These are phyloP conservation scores for Moniliophthora roreri DNA, from an alignment of 1,284 basidiomycete species.

Conservation along the genomic window DNA sequence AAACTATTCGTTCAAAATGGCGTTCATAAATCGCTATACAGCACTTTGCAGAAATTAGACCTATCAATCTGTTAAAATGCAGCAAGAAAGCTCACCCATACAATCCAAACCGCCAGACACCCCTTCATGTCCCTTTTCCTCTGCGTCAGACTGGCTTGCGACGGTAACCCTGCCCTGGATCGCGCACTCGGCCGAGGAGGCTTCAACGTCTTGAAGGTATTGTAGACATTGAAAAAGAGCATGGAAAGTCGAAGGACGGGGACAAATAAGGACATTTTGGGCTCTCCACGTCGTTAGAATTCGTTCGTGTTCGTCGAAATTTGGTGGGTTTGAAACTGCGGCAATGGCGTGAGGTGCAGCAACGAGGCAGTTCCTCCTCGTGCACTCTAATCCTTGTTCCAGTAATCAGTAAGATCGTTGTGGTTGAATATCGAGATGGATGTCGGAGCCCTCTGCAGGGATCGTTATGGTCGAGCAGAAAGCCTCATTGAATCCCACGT, in stretches of 20 bases:
- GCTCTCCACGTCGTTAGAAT: too few relatives aligned
- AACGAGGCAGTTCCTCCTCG: too few relatives aligned
- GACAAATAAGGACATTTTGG: slow-evolving; percentile 66
- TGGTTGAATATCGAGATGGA: too few relatives aligned
- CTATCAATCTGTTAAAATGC: not conserved
- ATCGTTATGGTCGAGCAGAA: too few relatives aligned
- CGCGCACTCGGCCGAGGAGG: slow-evolving; percentile 58
- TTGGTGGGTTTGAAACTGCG: too few relatives aligned
- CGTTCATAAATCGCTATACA: slow-evolving; percentile 66
- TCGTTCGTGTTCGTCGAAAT: too few relatives aligned
- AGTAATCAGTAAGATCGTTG: too few relatives aligned
- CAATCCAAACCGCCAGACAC: slow-evolving; percentile 76
- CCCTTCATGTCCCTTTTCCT: slow-evolving; percentile 83
- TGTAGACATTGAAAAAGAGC: slow-evolving; percentile 76
- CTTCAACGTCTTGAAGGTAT: slow-evolving; percentile 80
- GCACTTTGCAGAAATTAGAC: slow-evolving; percentile 39
- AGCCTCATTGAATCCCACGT: too few relatives aligned
- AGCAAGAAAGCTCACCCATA: slow-evolving; percentile 60
- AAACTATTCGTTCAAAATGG: slow-evolving; percentile 57
- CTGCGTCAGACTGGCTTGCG: slow-evolving; percentile 41
- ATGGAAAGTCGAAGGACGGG: slow-evolving; percentile 65
- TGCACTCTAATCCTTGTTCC: too few relatives aligned
- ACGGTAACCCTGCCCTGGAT: slow-evolving; percentile 32
- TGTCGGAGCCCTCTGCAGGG: too few relatives aligned
- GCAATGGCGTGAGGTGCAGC: too few relatives aligned